Evolutionary conservation across 129 eudicot genomes (phyloP), one percentile per base, ranked within the genome.

Genomic region (Ambrosia trifida): DNA sequence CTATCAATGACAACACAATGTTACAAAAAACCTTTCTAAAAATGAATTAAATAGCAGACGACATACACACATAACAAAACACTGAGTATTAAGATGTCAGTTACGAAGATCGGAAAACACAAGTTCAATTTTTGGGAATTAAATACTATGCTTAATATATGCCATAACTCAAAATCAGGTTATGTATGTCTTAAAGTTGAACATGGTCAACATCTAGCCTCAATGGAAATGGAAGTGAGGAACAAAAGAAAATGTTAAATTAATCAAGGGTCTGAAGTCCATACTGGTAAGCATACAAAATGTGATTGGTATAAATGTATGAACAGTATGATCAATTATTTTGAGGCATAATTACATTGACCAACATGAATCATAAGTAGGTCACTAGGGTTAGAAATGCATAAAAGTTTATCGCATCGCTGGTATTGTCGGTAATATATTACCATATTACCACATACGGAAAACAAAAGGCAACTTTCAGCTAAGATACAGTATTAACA

Each of bases 1-100:
- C 99, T 94, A 74, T 76, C 32, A 31, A 28, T 54, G 83, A 11
- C 40, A 63, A 78, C 69, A 70, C 5, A 80, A 43, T 54, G 28
- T 70, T 40, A 50, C 40, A 70, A 50, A 63, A 43, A 56, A 4
- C 10, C 36, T 36, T 70, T 17, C 5, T 2, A 20, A 58, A 61
- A 44, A 59, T 61, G 28, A 49, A 38, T 10, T 51, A 11, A 35
- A 45, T 31, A 40, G 33, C 69, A 66, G 11, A 28, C 31, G 50
- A 33, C 1, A 54, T 12, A 69, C 11, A 72, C 57, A 35, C 17
- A 20, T 33, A 56, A 76, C 58, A 57, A 13, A 75, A n/a, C 3
- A 47, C 31, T 30, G n/a, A 28, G 49, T 13, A 24, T 24, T 24
- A 24, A 24, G 28, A 24, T 24, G 28, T 24, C 28, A 24, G 28